Conservation (phyloP, 225 moss, liverwort and hornwort species). For the Sphagnum tenellum region DNA sequence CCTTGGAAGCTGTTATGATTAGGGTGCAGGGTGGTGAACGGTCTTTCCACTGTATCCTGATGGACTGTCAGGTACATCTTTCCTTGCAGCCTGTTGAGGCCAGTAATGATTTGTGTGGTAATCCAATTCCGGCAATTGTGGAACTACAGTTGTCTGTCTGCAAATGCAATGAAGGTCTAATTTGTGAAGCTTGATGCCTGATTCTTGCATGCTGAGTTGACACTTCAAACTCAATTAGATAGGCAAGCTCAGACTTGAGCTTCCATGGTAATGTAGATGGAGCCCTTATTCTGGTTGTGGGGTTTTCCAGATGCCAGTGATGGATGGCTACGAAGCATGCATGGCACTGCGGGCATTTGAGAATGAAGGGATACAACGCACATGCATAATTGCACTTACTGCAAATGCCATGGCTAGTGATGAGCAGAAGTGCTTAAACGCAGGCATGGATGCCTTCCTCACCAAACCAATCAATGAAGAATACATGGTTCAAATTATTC, state of each 20-base stretch:
- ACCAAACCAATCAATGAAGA: slow-evolving; percentile 75
- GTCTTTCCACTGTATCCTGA: slow-evolving; percentile 70
- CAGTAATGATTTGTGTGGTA: too few species aligned
- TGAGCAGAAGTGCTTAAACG: slow-evolving; percentile 55
- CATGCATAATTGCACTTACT: slow-evolving; percentile 63
- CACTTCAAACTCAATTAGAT: not conserved
- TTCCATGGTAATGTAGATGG: not conserved
- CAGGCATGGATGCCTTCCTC: slow-evolving; percentile 82
- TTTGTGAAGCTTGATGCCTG: not conserved
- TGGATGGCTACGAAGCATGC: slow-evolving; percentile 74
- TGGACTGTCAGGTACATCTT: slow-evolving; percentile 72
- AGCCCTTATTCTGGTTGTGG: slow-evolving; percentile 1
- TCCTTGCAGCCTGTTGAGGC: too few species aligned
- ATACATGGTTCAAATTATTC: slow-evolving; percentile 51
- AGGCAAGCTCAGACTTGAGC: not conserved
- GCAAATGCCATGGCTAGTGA: slow-evolving; percentile 86
- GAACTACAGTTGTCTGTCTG: too few species aligned
- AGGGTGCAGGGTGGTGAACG: slow-evolving; percentile 23
- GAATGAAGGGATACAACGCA: slow-evolving; percentile 44
- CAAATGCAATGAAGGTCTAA: not conserved
- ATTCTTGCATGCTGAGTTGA: not conserved
- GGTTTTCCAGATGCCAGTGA: slow-evolving; percentile 61
- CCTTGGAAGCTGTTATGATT: slow-evolving; percentile 37
- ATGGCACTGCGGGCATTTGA: slow-evolving; percentile 54
- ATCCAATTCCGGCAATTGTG: too few species aligned